Evolutionary conservation across 495 filamentous ascomycete genomes (phyloP).

Genomic region (Durotheca rogersii): DNA sequence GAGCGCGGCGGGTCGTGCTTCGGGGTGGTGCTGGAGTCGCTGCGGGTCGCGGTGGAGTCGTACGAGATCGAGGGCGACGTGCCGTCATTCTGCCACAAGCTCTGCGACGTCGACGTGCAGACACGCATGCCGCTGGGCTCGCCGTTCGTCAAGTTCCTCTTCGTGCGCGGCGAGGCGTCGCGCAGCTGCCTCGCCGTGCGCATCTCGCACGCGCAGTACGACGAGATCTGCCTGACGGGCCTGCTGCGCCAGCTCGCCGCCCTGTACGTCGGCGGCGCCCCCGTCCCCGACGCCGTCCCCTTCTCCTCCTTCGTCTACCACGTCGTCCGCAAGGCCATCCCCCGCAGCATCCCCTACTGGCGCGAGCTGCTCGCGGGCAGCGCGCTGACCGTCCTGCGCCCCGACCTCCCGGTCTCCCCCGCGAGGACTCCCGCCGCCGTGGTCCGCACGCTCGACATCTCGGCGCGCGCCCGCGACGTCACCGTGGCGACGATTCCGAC

Average conservation of each 20-base stretch:
- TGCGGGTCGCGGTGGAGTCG: conserved; percentile 53
- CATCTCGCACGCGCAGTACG: conserved; percentile 74
- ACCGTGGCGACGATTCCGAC: conserved; percentile 60
- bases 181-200: conserved; percentile 63
- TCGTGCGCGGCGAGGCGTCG: conserved; percentile 52
- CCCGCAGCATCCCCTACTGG: conserved; percentile 57
- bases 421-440: conserved; percentile 37
- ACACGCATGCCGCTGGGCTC: conserved; percentile 59
- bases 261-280: conserved; percentile 36
- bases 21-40: conserved; percentile 61
- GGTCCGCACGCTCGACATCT: conserved; percentile 47
- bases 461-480: conserved; percentile 46
- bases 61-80: conserved; percentile 56
- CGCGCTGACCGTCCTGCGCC: conserved; percentile 47
- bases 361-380: conserved; percentile 53
- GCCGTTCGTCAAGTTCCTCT: conserved; percentile 62
- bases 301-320: conserved; percentile 62
- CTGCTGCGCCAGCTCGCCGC: conserved; percentile 52
- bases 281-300: conserved; percentile 47
- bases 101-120: conserved; percentile 53
- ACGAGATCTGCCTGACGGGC: conserved; percentile 66
- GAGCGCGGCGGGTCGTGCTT: conserved; percentile 56
- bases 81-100: conserved; percentile 50
- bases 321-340: conserved; percentile 32
- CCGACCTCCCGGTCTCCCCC: conserved; percentile 28